Base-by-base conservation (phyloP, 1,284 basidiomycete genomes). In the Neotropicomus parvogracilis region DNA sequence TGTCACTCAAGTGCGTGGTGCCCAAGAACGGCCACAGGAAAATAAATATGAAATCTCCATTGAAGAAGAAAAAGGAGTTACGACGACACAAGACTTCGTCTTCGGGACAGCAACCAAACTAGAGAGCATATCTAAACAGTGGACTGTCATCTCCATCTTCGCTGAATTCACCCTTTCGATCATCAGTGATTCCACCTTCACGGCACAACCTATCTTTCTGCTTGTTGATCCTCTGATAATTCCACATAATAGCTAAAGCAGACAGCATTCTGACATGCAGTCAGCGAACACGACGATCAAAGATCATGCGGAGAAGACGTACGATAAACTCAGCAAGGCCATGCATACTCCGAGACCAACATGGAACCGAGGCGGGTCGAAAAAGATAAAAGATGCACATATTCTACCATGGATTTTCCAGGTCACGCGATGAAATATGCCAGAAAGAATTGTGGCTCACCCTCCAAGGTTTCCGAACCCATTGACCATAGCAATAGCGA, bases 391-490 rank as follows among this genome's bases (percentile, higher is more conserved):
- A 2, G 73, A 69, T 2, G 71, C 67, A 55, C 71, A 72, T 51
- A 75, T 66, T 41, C 74, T 73, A 33, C 14, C 6, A 35, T 13
- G 10, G 14, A 44, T 33, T 17, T 10, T 21, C 12, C 26, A 52
- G 28, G 12, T 50, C 3, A 34, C 4, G 11, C 14, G 9, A 4
- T 27, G 49, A 26, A 19, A 21, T 14, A 43, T 6, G 4, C 4
- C 3, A 7, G 8, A 21, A 13, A 35, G 13, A n/a, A 41, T 16
- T 3, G 12, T 6, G 4, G 49, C 64, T 48, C 37, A 75, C 76
- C 78, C 78, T 62, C 79, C 79, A 14, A 77, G 59, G 54, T 79
- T 80, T 39, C 75, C 78, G 42, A 78, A 48, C 4, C 77, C 77
- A 54, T 75, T 75, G 19, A 80, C 72, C 68, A 81, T 75, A 6